Evolutionary conservation across 1,284 basidiomycete genomes (phyloP).

Genomic region (Agroathelia rolfsii): DNA sequence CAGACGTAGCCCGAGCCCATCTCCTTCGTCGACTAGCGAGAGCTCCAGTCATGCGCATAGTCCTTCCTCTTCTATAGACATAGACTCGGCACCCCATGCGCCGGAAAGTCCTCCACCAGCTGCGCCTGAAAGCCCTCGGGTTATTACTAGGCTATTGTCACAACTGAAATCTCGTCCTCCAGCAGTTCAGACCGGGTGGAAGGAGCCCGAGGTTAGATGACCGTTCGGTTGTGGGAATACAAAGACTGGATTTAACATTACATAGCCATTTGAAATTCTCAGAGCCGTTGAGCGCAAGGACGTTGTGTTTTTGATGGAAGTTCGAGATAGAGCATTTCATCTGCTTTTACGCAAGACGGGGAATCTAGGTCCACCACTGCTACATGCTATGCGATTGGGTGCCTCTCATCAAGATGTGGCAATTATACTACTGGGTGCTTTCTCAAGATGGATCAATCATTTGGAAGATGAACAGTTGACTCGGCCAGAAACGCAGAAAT

Average conservation of each 20-base stretch:
- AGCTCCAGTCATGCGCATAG: slow-evolving; percentile 9
- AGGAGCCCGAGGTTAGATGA: slow-evolving; percentile 47
- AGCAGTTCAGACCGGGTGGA: slow-evolving; percentile 28
- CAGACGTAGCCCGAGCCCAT: slow-evolving; percentile 30
- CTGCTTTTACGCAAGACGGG: slow-evolving; percentile 64
- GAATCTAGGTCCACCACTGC: slow-evolving; percentile 63
- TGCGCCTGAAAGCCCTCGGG: slow-evolving; percentile 18
- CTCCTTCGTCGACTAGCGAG: slow-evolving; percentile 13
- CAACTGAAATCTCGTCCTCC: slow-evolving; percentile 13
- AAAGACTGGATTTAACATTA: slow-evolving; percentile 1
- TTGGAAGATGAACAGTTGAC: slow-evolving; percentile 62
- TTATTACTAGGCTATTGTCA: slow-evolving; percentile 14
- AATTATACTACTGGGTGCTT: slow-evolving; percentile 67
- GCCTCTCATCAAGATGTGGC: slow-evolving; percentile 64
- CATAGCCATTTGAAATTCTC: slow-evolving; percentile 66
- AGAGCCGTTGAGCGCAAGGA: slow-evolving; percentile 67
- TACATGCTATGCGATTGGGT: slow-evolving; percentile 76
- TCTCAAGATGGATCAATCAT: slow-evolving; percentile 73
- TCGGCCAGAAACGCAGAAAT: slow-evolving; percentile 49
- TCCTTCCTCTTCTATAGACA: slow-evolving; percentile 13
- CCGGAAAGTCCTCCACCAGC: slow-evolving; percentile 7
- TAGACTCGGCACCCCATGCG: slow-evolving; percentile 12
- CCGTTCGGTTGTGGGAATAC: neutral
- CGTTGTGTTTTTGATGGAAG: slow-evolving; percentile 67
- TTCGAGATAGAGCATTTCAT: slow-evolving; percentile 68